Conservation (phyloP, 306 rosid genomes). For the Cucurbita pepo region DNA sequence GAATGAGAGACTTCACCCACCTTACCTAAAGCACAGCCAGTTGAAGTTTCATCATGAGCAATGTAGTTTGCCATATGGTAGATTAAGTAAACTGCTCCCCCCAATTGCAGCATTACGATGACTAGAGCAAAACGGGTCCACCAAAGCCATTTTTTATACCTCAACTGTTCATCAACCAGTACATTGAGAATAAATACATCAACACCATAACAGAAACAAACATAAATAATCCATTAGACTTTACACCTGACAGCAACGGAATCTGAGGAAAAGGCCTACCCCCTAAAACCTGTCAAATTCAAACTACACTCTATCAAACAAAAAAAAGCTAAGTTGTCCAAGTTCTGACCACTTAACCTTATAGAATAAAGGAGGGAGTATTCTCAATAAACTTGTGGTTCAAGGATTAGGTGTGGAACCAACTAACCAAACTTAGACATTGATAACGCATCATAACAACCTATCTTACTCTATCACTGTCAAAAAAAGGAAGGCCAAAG, state of each 20-base stretch:
- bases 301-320: no score
- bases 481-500: no score
- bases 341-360: no score
- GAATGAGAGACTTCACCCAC: background rate
- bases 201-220: background rate
- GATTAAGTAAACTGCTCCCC: conserved; percentile 43
- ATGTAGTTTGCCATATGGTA: conserved; percentile 13
- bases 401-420: no score
- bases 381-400: no score
- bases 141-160: conserved; percentile 60
- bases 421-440: no score
- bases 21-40: conserved; percentile 45
- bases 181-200: background rate
- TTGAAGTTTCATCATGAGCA: conserved; percentile 10
- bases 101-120: conserved; percentile 35
- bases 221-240: background rate
- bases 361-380: no score
- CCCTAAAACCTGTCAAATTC: no score
- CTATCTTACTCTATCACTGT: no score
- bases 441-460: no score
- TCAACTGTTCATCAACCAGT: conserved; percentile 23
- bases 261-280: no score
- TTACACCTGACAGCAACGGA: background rate
- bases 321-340: no score
- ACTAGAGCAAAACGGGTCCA: conserved; percentile 50